These are phyloP conservation scores for Termitomyces sp. DNA, from an alignment of 768 basidiomycete species.

Conservation along the genomic window DNA sequence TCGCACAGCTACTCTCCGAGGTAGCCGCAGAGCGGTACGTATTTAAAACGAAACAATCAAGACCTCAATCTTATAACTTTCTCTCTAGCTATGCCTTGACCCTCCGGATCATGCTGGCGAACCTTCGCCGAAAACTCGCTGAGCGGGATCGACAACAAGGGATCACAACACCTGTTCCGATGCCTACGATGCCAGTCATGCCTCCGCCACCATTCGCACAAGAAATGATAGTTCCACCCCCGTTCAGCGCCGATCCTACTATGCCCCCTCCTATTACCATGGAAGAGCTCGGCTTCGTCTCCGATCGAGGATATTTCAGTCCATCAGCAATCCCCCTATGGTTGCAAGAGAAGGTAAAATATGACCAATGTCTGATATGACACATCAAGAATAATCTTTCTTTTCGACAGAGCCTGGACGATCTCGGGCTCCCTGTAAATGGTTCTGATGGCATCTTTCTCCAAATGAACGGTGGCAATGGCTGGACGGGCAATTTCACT, in stretches of 20 bases:
- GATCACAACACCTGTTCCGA: slow-evolving; percentile 26
- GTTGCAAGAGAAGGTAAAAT: slow-evolving; percentile 82
- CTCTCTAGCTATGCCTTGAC: slow-evolving; percentile 76
- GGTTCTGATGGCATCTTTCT: slow-evolving; percentile 90
- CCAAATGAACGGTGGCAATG: slow-evolving; percentile 60
- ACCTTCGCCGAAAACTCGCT: slow-evolving; percentile 77
- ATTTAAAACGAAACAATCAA: not conserved
- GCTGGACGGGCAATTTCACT: slow-evolving; percentile 72
- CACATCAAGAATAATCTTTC: not conserved
- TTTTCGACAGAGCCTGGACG: slow-evolving; percentile 63
- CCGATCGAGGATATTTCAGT: slow-evolving; percentile 60
- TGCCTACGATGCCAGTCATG: slow-evolving; percentile 28
- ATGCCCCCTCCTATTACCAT: slow-evolving; percentile 67
- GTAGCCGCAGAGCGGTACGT: slow-evolving; percentile 85
- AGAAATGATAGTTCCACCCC: slow-evolving; percentile 56
- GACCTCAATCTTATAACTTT: not conserved
- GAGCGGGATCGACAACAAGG: slow-evolving; percentile 29
- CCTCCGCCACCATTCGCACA: slow-evolving; percentile 49
- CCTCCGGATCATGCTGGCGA: slow-evolving; percentile 89
- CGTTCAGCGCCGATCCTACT: slow-evolving; percentile 42
- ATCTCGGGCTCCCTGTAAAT: slow-evolving; percentile 87
- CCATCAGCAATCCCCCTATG: slow-evolving; percentile 83
- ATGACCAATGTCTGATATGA: slow-evolving; percentile 8
- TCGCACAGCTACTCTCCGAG: slow-evolving; percentile 85
- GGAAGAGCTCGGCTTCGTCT: slow-evolving; percentile 79